These are phyloP conservation scores for Triangularia setosa DNA, from an alignment of 2,329 filamentous ascomycete genomes.

Conservation along the genomic window DNA sequence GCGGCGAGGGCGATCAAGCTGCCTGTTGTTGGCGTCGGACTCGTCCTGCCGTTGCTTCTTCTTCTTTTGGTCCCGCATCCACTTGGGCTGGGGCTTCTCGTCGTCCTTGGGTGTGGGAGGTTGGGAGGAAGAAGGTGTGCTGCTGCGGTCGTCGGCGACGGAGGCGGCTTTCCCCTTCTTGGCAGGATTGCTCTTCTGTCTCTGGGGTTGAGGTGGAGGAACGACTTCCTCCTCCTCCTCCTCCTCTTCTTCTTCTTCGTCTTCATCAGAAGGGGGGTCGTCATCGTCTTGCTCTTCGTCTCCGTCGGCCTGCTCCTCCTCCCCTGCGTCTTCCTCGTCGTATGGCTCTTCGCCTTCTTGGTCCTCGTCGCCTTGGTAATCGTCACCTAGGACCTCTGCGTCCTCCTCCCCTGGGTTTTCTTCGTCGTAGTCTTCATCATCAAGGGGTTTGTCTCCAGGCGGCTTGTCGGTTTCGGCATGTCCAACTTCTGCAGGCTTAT, in stretches of 20 bases:
- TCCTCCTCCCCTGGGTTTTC: conserved; percentile 27
- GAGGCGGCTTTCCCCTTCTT: conserved; percentile 63
- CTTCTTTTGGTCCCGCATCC: conserved; percentile 28
- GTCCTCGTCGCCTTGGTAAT: conserved; percentile 24
- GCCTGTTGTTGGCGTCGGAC: conserved; percentile 14
- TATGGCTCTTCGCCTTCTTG: conserved; percentile 22
- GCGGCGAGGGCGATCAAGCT: conserved; percentile 21
- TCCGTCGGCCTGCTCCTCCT: conserved; percentile 15
- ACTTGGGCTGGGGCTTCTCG: conserved; percentile 31
- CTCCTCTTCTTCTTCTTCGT: conserved; percentile 16
- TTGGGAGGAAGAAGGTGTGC: conserved; percentile 28
- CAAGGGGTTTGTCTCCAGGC: conserved; percentile 17
- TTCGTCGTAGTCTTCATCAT: conserved; percentile 27
- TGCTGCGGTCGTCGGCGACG: conserved; percentile 35
- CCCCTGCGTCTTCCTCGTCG: conserved; percentile 13
- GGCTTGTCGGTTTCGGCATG: conserved; percentile 16
- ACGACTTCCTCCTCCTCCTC: conserved; percentile 20
- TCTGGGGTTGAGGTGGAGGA: conserved; percentile 10
- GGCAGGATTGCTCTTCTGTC: conserved; percentile 60
- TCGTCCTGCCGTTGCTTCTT: conserved; percentile 18
- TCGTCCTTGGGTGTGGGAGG: conserved; percentile 33
- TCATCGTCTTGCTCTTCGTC: conserved; percentile 13
- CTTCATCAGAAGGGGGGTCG: conserved; percentile 5
- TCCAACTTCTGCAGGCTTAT: conserved; percentile 13
- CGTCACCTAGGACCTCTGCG: conserved; percentile 22